Conservation (phyloP, 2,329 filamentous ascomycete genomes). For the Coniochaeta sp. region DNA sequence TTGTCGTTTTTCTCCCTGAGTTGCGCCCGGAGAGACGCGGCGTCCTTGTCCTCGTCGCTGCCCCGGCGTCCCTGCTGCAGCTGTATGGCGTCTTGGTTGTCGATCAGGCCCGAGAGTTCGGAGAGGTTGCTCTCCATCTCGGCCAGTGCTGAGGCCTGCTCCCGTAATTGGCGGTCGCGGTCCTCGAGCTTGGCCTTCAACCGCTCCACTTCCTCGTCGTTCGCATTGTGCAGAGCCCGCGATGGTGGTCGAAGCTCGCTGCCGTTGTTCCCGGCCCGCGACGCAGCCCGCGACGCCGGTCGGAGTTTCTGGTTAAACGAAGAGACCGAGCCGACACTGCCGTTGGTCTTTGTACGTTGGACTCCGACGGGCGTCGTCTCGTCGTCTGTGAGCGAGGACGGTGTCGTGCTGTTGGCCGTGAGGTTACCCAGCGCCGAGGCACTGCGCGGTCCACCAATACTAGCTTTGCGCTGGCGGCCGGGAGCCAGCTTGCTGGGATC, state of each 20-base stretch:
- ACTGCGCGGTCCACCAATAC: conserved; percentile 49
- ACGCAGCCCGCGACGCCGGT: conserved; percentile 41
- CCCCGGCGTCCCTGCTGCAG: conserved; percentile 26
- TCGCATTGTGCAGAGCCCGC: conserved; percentile 28
- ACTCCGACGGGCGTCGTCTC: conserved; percentile 47
- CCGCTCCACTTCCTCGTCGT: conserved; percentile 67
- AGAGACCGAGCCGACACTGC: conserved; percentile 45
- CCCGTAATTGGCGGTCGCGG: conserved; percentile 78
- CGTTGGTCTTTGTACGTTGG: conserved; percentile 42
- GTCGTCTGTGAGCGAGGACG: conserved; percentile 45
- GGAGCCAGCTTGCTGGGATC: conserved; percentile 51
- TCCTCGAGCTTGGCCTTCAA: conserved; percentile 72
- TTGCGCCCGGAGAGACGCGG: conserved; percentile 68
- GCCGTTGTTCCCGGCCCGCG: conserved; percentile 12
- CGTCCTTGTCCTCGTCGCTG: conserved; percentile 62
- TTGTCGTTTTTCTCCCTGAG: conserved; percentile 95
- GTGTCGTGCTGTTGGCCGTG: conserved; percentile 28
- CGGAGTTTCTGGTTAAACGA: conserved; percentile 47
- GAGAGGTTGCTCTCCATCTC: conserved; percentile 87
- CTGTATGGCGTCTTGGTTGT: conserved; percentile 33
- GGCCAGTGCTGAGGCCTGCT: conserved; percentile 71
- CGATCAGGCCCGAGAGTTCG: conserved; percentile 68
- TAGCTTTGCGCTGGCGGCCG: conserved; percentile 40
- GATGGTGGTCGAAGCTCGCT: conserved; percentile 18
- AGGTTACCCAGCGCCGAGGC: conserved; percentile 48